Evolutionary conservation across 2,329 filamentous ascomycete species (phyloP).

Genomic region (Colletotrichum camelliae): DNA sequence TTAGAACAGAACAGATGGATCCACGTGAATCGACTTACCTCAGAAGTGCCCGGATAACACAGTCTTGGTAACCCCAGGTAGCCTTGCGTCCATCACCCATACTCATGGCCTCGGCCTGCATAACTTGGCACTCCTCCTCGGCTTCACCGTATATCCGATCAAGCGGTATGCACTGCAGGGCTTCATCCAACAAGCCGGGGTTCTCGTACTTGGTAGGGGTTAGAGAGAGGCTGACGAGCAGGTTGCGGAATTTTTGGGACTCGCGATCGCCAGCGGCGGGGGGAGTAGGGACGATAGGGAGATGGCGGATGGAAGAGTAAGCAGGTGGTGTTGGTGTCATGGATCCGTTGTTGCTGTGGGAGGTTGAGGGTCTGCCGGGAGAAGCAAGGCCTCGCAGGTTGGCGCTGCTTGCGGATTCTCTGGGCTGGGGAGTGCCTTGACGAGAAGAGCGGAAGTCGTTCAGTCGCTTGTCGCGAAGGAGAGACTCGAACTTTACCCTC

Average conservation of each 20-base stretch:
- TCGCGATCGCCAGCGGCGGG: conserved; percentile 69
- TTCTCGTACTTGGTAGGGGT: conserved; percentile 97
- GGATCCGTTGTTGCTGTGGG: conserved; percentile 35
- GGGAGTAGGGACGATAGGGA: conserved; percentile 70
- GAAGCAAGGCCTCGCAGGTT: conserved; percentile 48
- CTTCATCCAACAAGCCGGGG: conserved; percentile 91
- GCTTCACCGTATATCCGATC: conserved; percentile 93
- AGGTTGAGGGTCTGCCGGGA: conserved; percentile 51
- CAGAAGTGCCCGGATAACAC: conserved; percentile 86
- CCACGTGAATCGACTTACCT: conserved; percentile 47
- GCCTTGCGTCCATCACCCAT: conserved; percentile 80
- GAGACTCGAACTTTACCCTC: conserved; percentile 82
- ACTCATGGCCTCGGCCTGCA: conserved; percentile 86
- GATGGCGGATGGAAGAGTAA: conserved; percentile 54
- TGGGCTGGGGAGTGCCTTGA: conserved; percentile 59
- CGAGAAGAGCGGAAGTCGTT: conserved; percentile 71
- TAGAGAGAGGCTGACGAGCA: conserved; percentile 83
- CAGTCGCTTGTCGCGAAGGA: conserved; percentile 86
- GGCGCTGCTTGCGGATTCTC: conserved; percentile 57
- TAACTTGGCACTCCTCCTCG: conserved; percentile 88
- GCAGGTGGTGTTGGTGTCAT: conserved; percentile 46
- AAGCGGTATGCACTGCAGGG: conserved; percentile 82
- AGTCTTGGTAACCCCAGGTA: conserved; percentile 98
- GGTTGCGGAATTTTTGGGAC: conserved; percentile 79
- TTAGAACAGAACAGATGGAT: not conserved